A percentile compares a stretch with the other conserved stretches of the same genome.
These are phyloP conservation scores for Suillus sp. DNA, from an alignment of 768 basidiomycete species.

Conservation along the genomic window DNA sequence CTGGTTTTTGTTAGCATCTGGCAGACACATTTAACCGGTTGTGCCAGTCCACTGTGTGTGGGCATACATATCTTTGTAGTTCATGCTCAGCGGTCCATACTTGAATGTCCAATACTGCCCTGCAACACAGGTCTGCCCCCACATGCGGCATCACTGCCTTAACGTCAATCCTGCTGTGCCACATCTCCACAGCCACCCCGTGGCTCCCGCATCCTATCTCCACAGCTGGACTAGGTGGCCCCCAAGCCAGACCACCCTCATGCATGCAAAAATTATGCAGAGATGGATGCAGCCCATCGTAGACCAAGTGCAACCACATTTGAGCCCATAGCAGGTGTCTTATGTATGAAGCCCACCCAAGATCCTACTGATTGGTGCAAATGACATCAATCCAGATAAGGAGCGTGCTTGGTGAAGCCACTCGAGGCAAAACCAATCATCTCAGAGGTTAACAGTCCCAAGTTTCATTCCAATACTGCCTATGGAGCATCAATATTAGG, in stretches of 20 bases:
- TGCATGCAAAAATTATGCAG: not conserved
- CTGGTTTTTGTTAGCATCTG: too few relatives aligned
- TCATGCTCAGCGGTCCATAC: not conserved
- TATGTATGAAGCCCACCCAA: too few relatives aligned
- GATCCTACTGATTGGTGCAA: not conserved
- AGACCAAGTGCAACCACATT: too few relatives aligned
- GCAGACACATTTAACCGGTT: too few relatives aligned
- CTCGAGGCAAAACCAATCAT: too few relatives aligned
- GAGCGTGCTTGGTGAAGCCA: too few relatives aligned
- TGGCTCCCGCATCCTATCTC: not conserved
- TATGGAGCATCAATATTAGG: too few relatives aligned
- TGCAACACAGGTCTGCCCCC: not conserved
- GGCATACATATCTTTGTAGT: too few relatives aligned
- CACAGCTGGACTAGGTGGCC: not conserved
- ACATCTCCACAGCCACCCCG: not conserved
- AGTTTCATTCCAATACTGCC: too few relatives aligned
- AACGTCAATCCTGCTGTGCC: not conserved
- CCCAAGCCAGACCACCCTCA: not conserved
- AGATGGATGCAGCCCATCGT: not conserved
- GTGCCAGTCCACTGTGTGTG: too few relatives aligned
- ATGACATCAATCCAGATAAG: not conserved
- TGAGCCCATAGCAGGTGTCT: too few relatives aligned
- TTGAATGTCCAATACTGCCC: not conserved
- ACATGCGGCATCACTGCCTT: not conserved
- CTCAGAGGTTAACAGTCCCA: too few relatives aligned